Evolutionary conservation across 495 filamentous ascomycete genomes (phyloP), one percentile per base, ranked within the genome.

Genomic region (Penicillium atrosanguineum): DNA sequence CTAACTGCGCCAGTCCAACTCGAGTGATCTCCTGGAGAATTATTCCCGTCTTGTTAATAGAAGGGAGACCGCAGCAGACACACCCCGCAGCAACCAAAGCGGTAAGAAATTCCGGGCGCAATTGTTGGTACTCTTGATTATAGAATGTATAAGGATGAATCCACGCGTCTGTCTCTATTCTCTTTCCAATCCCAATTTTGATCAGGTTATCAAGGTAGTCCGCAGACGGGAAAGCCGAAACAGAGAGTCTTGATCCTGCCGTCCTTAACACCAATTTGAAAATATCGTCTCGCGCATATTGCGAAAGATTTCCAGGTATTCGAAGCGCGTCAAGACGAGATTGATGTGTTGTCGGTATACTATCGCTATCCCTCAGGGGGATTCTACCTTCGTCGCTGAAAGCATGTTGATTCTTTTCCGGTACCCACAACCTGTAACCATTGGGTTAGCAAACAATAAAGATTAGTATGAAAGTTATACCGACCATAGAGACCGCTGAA

Each of bases 31-130:
- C 83, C 48, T 84, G 77, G 0, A 87, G 60, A 11, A 83, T 78
- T 54, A 82, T 79, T 0, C 83, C 83, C 18, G 85, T 78, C 53
- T 83, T 82, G 20, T 78, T 73, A 6, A 85, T 68, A 0, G 83
- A 74, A 0, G 72, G 69, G 11, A 78, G 62, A 1, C 80, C 75
- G 12, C 79, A 79, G 36, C 79, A 67, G 1, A 79, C 71, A 37
- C 82, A 83, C 4, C 83, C 83, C 0, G 76, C 77, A 11, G 83
- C 75, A 12, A 80, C 73, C 7, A 82, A 63, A 5, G 68, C 72
- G 15, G 74, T 77, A 1, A 83, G 54, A 39, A 84, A 75, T 48
- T 84, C 82, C 3, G 83, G 77, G 23, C 76, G 68, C 37, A 74
- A 64, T 8, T 60, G 61, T 43, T 74, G 72, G n/a, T 79, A 69